Base-by-base conservation (phyloP, 2,329 filamentous ascomycete species). In the Hypoxylon sp. region DNA sequence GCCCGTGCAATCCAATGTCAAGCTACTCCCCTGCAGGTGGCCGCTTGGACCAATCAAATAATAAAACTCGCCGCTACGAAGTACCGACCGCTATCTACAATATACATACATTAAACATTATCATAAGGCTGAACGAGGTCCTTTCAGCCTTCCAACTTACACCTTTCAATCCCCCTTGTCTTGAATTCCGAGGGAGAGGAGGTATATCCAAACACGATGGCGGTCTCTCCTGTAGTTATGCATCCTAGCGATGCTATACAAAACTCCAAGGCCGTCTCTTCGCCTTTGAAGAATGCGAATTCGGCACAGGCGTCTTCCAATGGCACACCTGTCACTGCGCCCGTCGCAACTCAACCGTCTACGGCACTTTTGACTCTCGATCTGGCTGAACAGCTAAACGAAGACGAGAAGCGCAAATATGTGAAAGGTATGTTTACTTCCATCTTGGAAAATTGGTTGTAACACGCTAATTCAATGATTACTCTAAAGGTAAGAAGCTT, bases 381-480 rank as follows among this genome's bases (percentile, higher is more conserved):
- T 64, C 70, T 86, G n/a, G 80, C 89, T n/a, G 89, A 93, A 72
- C 87, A 90, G 68, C 80, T 92, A 70, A 93, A 93, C 67, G 86
- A 90, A 51, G 84, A 88, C 40, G 88, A 91, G 66, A 91, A 91
- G 71, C 81, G 83, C 61, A 96, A 94, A 78, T 99, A 96, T 71
- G 83, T 94, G 60, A 96, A 95, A 77, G 90, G 89, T 87, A 69
- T 57, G 21, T 31, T 15, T n/a, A 16, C 3, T 16, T n/a, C 2
- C 1, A 16, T 27, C 25, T n/a, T 30, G 37, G 20, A 2, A 27
- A 9, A 9, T 19, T n/a, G 23, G 20, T 35, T 8, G 20, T 25
- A 30, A 27, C 57, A 29, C 19, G 35, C 46, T 58, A 49, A 54
- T n/a, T n/a, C 43, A 32, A 20, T 19, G 43, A 34, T 40, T 16